Evolutionary conservation across 768 basidiomycete genomes (phyloP).

Genomic region (Boletus barrowsii): DNA sequence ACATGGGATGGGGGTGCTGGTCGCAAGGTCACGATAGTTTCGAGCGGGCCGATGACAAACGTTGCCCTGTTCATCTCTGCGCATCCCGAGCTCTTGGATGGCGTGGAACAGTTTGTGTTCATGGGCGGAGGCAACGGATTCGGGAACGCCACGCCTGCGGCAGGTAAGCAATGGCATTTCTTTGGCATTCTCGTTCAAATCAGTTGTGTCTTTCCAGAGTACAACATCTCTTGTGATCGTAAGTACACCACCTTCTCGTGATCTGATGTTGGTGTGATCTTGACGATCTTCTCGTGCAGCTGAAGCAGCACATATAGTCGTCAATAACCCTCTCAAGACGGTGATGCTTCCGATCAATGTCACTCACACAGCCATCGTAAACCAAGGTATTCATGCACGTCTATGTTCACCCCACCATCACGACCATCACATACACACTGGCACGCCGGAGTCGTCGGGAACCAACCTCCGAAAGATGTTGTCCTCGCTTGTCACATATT

Average conservation of each 20-base stretch:
- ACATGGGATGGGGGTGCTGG: slow-evolving; percentile 60
- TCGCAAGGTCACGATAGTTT: slow-evolving; percentile 62
- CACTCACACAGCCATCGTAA: slow-evolving; percentile 82
- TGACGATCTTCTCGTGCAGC: slow-evolving; percentile 39
- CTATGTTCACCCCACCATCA: slow-evolving; percentile 48
- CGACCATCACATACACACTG: neutral
- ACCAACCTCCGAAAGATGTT: slow-evolving; percentile 66
- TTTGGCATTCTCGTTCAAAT: neutral
- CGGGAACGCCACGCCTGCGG: slow-evolving; percentile 76
- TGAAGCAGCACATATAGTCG: slow-evolving; percentile 79
- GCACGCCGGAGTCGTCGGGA: slow-evolving; percentile 16
- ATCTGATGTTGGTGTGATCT: neutral
- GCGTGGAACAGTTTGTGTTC: slow-evolving; percentile 52
- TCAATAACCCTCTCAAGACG: slow-evolving; percentile 65
- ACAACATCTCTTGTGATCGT: slow-evolving; percentile 83
- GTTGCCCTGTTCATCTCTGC: slow-evolving; percentile 62
- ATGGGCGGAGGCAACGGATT: slow-evolving; percentile 92
- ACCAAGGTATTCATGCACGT: slow-evolving; percentile 45
- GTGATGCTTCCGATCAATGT: slow-evolving; percentile 86
- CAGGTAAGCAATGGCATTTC: slow-evolving; percentile 40
- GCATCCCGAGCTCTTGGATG: slow-evolving; percentile 51
- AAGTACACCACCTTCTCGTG: slow-evolving; percentile 27
- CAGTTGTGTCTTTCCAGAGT: slow-evolving; percentile 46
- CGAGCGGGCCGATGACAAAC: slow-evolving; percentile 86
- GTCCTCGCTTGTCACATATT: slow-evolving; percentile 71